phyloP scores from a whole-genome alignment of 2,329 filamentous ascomycete species.

The Sarocladiaceae sp. region DNA sequence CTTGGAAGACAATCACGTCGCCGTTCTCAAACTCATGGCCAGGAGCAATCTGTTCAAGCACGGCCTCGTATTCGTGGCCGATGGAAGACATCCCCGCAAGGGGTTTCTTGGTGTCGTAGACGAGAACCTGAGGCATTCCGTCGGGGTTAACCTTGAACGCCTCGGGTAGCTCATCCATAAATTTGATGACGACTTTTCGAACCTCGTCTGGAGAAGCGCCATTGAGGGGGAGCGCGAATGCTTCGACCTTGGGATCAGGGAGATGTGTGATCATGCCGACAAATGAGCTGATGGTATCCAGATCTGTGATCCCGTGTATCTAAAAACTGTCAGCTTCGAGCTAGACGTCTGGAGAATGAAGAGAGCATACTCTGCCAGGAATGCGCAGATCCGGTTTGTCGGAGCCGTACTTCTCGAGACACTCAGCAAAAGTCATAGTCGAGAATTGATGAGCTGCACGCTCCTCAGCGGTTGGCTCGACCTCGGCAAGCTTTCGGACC shows the following conservation, averaged over 20 bases:
- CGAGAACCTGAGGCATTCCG: slow-evolving; percentile 73
- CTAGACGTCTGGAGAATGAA: background rate
- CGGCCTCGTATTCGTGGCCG: slow-evolving; percentile 59
- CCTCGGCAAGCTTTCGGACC: slow-evolving; percentile 10
- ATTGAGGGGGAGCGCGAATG: slow-evolving; percentile 59
- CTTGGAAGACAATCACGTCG: slow-evolving; percentile 77
- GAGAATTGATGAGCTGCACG: slow-evolving; percentile 25
- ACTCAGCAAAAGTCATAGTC: slow-evolving; percentile 29
- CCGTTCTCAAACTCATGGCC: slow-evolving; percentile 49
- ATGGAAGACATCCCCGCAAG: slow-evolving; percentile 71
- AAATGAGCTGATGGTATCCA: slow-evolving; percentile 53
- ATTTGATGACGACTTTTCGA: slow-evolving; percentile 56
- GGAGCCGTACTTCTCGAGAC: slow-evolving; percentile 74
- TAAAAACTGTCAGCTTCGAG: slow-evolving; percentile 26
- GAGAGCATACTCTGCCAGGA: slow-evolving; percentile 49
- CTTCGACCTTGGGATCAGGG: slow-evolving; percentile 64
- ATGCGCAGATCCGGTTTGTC: slow-evolving; percentile 91
- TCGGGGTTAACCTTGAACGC: slow-evolving; percentile 62
- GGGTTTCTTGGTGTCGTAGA: slow-evolving; percentile 68
- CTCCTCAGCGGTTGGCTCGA: slow-evolving; percentile 11
- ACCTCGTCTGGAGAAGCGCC: slow-evolving; percentile 46
- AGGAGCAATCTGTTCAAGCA: slow-evolving; percentile 26
- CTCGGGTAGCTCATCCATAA: slow-evolving; percentile 60
- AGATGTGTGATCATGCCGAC: slow-evolving; percentile 69
- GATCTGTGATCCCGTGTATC: slow-evolving; percentile 58